Evolutionary conservation across 2,329 filamentous ascomycete genomes (phyloP).

Genomic region (Phaeosphaeria sp.): DNA sequence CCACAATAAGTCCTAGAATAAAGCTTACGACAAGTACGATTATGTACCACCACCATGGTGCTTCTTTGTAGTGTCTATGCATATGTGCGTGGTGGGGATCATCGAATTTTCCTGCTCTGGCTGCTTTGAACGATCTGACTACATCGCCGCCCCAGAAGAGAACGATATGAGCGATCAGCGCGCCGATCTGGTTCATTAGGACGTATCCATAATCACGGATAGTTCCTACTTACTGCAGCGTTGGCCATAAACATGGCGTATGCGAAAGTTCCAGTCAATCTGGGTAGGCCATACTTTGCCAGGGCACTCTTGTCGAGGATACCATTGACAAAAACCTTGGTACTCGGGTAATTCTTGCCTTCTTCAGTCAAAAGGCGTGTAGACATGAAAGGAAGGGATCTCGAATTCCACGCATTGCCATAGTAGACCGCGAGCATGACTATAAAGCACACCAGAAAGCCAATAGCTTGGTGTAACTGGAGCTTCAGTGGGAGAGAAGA

Average conservation of each 20-base stretch:
- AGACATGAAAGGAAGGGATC: conserved; percentile 19
- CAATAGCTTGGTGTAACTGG: conserved; percentile 18
- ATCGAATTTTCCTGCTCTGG: conserved; percentile 13
- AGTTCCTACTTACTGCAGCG: conserved; percentile 11
- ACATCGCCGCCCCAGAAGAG: conserved; percentile 23
- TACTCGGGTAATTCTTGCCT: conserved; percentile 14
- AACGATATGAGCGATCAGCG: conserved; percentile 14
- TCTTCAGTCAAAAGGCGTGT: conserved; percentile 19
- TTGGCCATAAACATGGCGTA: conserved; percentile 26
- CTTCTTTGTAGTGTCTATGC: conserved; percentile 19
- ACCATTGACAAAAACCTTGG: conserved; percentile 17
- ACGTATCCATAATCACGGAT: background rate
- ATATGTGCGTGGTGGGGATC: conserved; percentile 20
- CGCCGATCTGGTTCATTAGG: conserved; percentile 15
- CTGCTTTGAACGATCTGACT: conserved; percentile 15
- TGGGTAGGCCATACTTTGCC: conserved; percentile 17
- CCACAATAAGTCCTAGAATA: conserved; percentile 17
- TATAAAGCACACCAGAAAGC: conserved; percentile 15
- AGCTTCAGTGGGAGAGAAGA: conserved; percentile 21
- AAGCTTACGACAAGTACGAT: conserved; percentile 18
- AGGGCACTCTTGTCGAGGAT: conserved; percentile 18
- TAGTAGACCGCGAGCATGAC: conserved; percentile 21
- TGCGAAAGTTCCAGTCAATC: conserved; percentile 18
- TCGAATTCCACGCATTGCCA: conserved; percentile 20
- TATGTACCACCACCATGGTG: conserved; percentile 23